Conservation (phyloP, 352 stramenopile genomes). For the Elongisporangium senticosum region DNA sequence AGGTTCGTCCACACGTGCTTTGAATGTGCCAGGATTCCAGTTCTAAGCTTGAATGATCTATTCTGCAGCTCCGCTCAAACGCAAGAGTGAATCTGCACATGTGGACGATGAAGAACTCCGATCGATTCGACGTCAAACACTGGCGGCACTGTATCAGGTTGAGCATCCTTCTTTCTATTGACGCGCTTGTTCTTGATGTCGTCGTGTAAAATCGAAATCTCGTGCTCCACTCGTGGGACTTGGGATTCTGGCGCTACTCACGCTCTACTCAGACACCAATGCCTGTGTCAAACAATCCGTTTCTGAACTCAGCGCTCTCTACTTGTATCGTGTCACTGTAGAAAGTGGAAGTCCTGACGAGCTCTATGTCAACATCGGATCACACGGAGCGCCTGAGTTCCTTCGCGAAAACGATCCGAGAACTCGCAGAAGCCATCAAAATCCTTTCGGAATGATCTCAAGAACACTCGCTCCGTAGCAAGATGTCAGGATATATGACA, state of each 20-base stretch:
- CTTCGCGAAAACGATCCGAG: slow-evolving; percentile 54
- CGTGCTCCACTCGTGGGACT: slow-evolving; percentile 9
- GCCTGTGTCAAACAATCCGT: slow-evolving; percentile 4
- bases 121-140: slow-evolving; percentile 44
- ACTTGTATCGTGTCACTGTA: slow-evolving; percentile 15
- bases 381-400: slow-evolving; percentile 52
- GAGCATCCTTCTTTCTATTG: slow-evolving; percentile 48
- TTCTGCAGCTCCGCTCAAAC: slow-evolving; percentile 25
- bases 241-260: too few species aligned
- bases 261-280: too few species aligned
- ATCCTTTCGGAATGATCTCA: slow-evolving; percentile 13
- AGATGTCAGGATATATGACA: too few species aligned
- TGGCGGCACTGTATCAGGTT: slow-evolving; percentile 66
- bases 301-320: slow-evolving; percentile 1
- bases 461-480: too few species aligned
- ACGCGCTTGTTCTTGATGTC: slow-evolving; percentile 1
- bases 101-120: slow-evolving; percentile 37
- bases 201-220: background rate
- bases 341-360: slow-evolving; percentile 69
- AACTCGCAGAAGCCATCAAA: slow-evolving; percentile 58
- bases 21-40: slow-evolving; percentile 8
- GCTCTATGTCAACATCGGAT: slow-evolving; percentile 46
- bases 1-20: slow-evolving; percentile 10
- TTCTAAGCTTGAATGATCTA: slow-evolving; percentile 1
- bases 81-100: slow-evolving; percentile 33